Base-by-base conservation (phyloP, 768 basidiomycete genomes). In the Podaxis rugospora region DNA sequence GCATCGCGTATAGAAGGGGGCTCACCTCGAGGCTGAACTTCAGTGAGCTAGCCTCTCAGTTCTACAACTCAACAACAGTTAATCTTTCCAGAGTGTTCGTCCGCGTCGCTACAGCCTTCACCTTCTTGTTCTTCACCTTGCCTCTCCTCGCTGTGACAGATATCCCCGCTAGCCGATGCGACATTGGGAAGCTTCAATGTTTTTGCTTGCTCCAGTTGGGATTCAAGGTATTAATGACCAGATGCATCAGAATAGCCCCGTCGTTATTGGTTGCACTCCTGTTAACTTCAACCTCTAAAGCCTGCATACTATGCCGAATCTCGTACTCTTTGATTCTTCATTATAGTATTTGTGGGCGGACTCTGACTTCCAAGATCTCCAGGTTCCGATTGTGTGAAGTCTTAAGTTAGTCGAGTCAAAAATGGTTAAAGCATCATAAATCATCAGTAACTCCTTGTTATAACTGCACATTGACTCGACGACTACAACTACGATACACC, bases 151-250 rank as follows among this genome's bases (percentile, higher is more conserved):
- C 66, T 44, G 65, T 64, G 39, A 67, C 44, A 36, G 65, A 44
- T 23, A 27, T 46, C 65, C 68, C 40, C 64, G 59, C 54, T 50
- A 64, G 66, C 55, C 66, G 69, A 58, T 70, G 70, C 68, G 68
- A 68, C 63, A 70, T 69, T 13, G 74, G 71, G 6, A 23, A 39
- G 21, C 51, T 75, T 39, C 68, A 72, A 66, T 61, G 55, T 11
- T 18, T 25, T 25, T 14, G 36, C 5, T 13, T 52, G 23, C 28
- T 32, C 28, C 28, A 32, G 6, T 51, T n/a, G 1, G 51, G 35
- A 44, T 7, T 18, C 16, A 57, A 52, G n/a, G 32, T 21, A 1
- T 35, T 44, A 35, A 25, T 57, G 7, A 35, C 55, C 1, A 3
- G 11, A 25, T n/a, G 25, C 21, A 23, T 14, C 53, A 61, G 53